Base-by-base conservation (phyloP, 176 grass and related monocot species). In the Dendrocalamus sinicus region DNA sequence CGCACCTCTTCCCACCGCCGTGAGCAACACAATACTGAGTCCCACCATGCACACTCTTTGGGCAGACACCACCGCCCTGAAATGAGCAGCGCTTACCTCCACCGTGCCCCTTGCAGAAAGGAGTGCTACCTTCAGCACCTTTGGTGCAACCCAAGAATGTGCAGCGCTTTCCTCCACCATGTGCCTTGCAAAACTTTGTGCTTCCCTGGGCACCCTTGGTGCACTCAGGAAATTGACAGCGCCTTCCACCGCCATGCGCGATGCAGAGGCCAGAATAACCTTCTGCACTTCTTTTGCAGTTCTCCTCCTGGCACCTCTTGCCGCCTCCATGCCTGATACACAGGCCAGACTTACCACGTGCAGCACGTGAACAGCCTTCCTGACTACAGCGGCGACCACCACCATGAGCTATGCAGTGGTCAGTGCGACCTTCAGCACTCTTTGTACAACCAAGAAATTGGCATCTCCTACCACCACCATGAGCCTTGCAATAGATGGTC, bases 241-340 rank as follows among this genome's bases (percentile, higher is more conserved):
- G 89, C 28, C 70, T 87, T 13, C 94, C 94, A 13, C 94, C 94
- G 0, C 94, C 94, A 47, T 96, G 94, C 7, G 94, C 90, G 73
- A 96, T 96, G 82, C 94, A 96, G 20, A 96, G 82, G 32, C 94
- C 94, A 52, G 91, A 76, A 60, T 90, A 77, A 40, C 91, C 91
- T 88, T 96, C 94, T 4, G 94, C 94, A 52, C 91, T 93, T 47
- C 77, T 91, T 60, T 83, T 91, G 83, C 94, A 96, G 76, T 91
- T 89, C 72, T 92, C 94, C 51, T 6, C 81, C 67, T 60, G 84
- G 75, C 94, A 96, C 85, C 94, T 91, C 79, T 93, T 96, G 23
- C 94, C 94, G 10, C 94, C 94, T 44, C 94, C 94, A 81, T 96
- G 94, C 69, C 88, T 89, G 78, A 96, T 96, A 85, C 94, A 96